Conservation (phyloP, 352 stramenopile species). For the Pythium sp. region DNA sequence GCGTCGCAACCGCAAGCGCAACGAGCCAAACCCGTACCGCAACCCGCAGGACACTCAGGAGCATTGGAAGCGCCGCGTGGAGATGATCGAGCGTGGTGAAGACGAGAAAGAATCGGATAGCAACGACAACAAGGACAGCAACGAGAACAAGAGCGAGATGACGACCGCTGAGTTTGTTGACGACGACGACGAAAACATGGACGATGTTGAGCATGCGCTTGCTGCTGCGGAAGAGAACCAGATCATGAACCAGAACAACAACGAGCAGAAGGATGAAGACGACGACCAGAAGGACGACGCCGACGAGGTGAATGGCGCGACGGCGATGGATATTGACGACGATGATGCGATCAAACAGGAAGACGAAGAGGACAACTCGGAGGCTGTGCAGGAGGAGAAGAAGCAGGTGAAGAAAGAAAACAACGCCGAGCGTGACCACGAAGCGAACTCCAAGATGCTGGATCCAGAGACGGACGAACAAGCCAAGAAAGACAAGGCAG, state of each 20-base stretch:
- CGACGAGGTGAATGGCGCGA: slow-evolving; percentile 33
- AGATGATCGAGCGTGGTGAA: slow-evolving; percentile 66
- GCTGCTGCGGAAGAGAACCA: slow-evolving; percentile 68
- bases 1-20: slow-evolving; percentile 63
- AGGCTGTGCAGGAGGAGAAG: slow-evolving; percentile 19
- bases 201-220: slow-evolving; percentile 62
- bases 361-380: slow-evolving; percentile 21
- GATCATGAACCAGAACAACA: slow-evolving; percentile 51
- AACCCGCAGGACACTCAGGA: slow-evolving; percentile 94
- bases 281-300: slow-evolving; percentile 34
- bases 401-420: slow-evolving; percentile 34
- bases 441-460: slow-evolving; percentile 16
- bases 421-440: slow-evolving; percentile 19
- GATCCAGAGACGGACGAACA: slow-evolving; percentile 25
- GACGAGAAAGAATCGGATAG: slow-evolving; percentile 23
- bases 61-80: slow-evolving; percentile 97
- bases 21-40: slow-evolving; percentile 94
- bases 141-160: slow-evolving; percentile 48
- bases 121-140: slow-evolving; percentile 35
- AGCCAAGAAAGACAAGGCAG: slow-evolving; percentile 20
- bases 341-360: slow-evolving; percentile 44
- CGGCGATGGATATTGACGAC: slow-evolving; percentile 68
- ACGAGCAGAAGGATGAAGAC: slow-evolving; percentile 57
- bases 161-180: slow-evolving; percentile 66
- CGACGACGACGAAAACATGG: slow-evolving; percentile 59